Evolutionary conservation across 2,329 filamentous ascomycete species (phyloP), one percentile per base, ranked within the genome.

Genomic region (Penicillium sp.): DNA sequence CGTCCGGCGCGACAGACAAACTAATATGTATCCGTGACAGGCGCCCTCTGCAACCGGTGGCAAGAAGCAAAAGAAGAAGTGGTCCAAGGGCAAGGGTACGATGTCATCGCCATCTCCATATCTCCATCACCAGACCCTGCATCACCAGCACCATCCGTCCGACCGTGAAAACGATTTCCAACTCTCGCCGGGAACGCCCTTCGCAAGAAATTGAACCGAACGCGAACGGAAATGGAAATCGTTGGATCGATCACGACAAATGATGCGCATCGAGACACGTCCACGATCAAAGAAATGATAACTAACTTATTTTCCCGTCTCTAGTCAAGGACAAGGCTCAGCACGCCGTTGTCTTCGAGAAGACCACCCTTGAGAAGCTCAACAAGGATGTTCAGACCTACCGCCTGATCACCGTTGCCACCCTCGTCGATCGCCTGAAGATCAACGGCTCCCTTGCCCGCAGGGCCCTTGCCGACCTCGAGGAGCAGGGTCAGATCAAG

Each of bases 261-360:
- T 12, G 8, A 22, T 33, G 42, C 55, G 45, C 22, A 50, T 17
- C 30, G 26, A 19, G 13, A 22, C 3, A 33, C 47, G 45, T 56
- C 65, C 53, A 57, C 35, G 63, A 63, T 62, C 62, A 58, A 49
- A 59, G 49, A 61, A 62, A 51, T 28, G 42, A 51, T 44, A 49
- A 65, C 70, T 73, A 61, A 76, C 70, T 64, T 59, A 45, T 60
- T 64, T 67, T 65, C 66, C 68, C 63, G 59, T 42, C 28, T 70
- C 86, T 82, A 93, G 95, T 99, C 88, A 99, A 99, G 95, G 95
- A 99, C 89, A 99, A 99, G 93, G 94, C 95, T 85, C 91, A 98
- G 84, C 95, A 99, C 89, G 92, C 80, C 83, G 95, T 99, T 84
- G 88, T 98, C 80, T 92, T 99, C 85, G 95, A 99, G 88, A 99